A percentile compares a stretch with the other conserved stretches of the same genome.
Evolutionary conservation across 2,329 filamentous ascomycete species (phyloP).

Genomic region (Hymenoscyphus scutula): DNA sequence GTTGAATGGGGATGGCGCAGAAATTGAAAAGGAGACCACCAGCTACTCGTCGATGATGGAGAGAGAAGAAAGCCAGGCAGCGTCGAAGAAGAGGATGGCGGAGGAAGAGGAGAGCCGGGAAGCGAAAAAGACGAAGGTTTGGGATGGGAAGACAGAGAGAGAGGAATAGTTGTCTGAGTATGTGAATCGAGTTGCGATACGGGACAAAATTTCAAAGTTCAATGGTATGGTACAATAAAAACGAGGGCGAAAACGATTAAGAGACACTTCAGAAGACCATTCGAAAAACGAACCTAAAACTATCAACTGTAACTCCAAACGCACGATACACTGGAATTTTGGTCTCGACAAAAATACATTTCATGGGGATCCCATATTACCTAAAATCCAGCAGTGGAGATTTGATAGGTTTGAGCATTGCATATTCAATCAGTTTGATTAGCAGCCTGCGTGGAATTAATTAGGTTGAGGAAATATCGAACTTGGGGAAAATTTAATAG

Average conservation of each 20-base stretch:
- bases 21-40: neutral
- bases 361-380: neutral
- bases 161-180: neutral
- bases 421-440: neutral
- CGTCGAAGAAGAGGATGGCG: neutral
- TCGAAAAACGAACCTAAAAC: neutral
- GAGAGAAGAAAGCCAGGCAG: neutral
- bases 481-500: neutral
- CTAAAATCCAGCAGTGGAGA: neutral
- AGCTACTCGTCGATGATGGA: constrained; percentile 2
- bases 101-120: constrained; percentile 1
- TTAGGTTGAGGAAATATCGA: neutral
- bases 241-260: neutral
- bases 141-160: neutral
- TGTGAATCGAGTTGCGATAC: neutral
- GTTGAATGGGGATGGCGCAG: neutral
- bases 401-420: neutral
- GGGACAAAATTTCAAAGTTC: neutral
- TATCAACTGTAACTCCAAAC: neutral
- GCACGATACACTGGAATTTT: neutral
- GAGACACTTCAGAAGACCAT: too few relatives aligned
- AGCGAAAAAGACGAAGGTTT: neutral
- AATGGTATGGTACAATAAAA: neutral
- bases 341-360: neutral
- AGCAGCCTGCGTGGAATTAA: neutral